Evolutionary conservation across 1,139 yeast genomes (phyloP).

Genomic region (Pneumocystis sp.): DNA sequence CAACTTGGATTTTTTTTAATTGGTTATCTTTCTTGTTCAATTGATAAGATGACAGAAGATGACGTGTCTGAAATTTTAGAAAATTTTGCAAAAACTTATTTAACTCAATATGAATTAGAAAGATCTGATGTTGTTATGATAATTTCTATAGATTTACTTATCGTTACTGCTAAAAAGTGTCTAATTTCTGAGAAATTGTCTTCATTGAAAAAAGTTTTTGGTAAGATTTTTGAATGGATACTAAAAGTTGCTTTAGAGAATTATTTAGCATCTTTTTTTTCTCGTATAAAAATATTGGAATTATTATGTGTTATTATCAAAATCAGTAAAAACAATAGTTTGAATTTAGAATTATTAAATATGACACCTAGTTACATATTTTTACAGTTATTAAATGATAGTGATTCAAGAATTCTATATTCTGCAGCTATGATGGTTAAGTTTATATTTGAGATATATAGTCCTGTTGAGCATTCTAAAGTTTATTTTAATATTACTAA

Average conservation of each 20-base stretch:
- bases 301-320: background rate
- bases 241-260: background rate
- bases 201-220: background rate
- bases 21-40: background rate
- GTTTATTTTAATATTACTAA: background rate
- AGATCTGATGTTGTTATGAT: background rate
- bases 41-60: background rate
- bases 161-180: background rate
- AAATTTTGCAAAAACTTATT: background rate
- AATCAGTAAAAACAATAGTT: background rate
- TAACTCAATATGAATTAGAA: background rate
- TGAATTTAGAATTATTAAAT: background rate
- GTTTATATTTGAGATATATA: background rate
- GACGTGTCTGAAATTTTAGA: background rate
- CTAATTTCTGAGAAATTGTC: background rate
- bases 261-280: background rate
- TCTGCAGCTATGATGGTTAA: background rate
- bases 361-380: background rate
- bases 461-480: background rate
- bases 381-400: background rate
- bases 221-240: background rate
- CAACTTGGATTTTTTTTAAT: background rate
- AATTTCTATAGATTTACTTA: background rate
- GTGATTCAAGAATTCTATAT: background rate
- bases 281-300: background rate